These are phyloP conservation scores for Fomitopsis palustris DNA, from an alignment of 1,284 basidiomycete genomes.

Conservation along the genomic window DNA sequence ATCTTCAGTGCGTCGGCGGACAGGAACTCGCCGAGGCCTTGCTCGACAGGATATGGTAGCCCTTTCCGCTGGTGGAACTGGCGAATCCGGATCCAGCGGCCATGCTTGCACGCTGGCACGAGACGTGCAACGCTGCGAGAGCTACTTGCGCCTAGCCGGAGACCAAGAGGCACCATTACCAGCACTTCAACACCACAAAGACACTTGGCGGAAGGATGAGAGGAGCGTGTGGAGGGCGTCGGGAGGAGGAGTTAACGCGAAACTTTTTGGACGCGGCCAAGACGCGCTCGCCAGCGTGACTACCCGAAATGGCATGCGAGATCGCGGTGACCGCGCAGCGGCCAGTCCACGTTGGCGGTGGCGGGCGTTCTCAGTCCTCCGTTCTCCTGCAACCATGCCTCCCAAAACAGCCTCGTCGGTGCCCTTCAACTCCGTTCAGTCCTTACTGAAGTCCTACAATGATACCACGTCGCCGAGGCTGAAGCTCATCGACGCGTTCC, in stretches of 20 bases:
- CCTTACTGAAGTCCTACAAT: conserved; percentile 77
- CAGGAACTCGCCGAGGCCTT: conserved; percentile 74
- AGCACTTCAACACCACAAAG: conserved; percentile 2
- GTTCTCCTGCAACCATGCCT: conserved; percentile 20
- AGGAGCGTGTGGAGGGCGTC: conserved; percentile 2
- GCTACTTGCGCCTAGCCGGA: conserved; percentile 21
- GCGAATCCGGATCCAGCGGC: conserved; percentile 27
- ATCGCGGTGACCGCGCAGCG: background rate
- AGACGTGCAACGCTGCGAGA: conserved; percentile 18
- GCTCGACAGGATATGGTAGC: conserved; percentile 63
- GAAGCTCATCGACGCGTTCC: conserved; percentile 92
- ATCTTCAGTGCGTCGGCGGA: conserved; percentile 63
- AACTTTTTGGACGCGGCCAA: conserved; percentile 18
- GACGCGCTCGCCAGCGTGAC: conserved; percentile 11
- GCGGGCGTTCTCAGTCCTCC: background rate
- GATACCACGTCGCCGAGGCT: conserved; percentile 78
- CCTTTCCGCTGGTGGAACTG: conserved; percentile 52
- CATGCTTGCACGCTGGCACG: conserved; percentile 13
- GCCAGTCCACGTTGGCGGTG: conserved; percentile 19
- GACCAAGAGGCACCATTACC: conserved; percentile 23
- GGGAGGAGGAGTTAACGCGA: conserved; percentile 14
- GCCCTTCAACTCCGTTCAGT: conserved; percentile 42
- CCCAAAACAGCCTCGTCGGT: conserved; percentile 28
- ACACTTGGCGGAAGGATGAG: conserved; percentile 4
- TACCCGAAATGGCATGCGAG: conserved; percentile 5